phyloP scores from a whole-genome alignment of 2,329 filamentous ascomycete species.

The Clonostachys sp. region DNA sequence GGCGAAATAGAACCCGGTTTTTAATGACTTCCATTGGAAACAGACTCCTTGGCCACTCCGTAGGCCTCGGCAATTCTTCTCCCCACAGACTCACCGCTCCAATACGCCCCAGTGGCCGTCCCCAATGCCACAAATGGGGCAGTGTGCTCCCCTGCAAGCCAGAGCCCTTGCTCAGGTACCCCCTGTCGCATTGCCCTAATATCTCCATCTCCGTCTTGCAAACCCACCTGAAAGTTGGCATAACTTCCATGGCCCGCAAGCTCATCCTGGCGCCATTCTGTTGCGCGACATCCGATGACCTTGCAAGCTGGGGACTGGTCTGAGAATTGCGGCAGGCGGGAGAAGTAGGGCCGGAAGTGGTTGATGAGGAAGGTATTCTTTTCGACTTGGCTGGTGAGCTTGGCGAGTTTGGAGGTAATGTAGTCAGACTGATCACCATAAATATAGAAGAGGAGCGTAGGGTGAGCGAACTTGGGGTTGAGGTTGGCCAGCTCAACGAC shows the following conservation, averaged over 20 bases:
- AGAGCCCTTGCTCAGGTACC: conserved; percentile 63
- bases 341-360: conserved; percentile 77
- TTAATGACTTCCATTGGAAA: neutral
- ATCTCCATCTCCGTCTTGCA: conserved; percentile 66
- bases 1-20: neutral
- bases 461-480: conserved; percentile 54
- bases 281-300: conserved; percentile 62
- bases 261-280: conserved; percentile 74
- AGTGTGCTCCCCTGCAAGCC: conserved; percentile 89
- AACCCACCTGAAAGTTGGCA: conserved; percentile 75
- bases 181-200: conserved; percentile 61
- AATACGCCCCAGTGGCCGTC: conserved; percentile 86
- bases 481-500: conserved; percentile 72
- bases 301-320: conserved; percentile 47
- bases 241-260: conserved; percentile 81
- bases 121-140: conserved; percentile 85
- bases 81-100: conserved; percentile 79
- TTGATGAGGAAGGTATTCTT: conserved; percentile 50
- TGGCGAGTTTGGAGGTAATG: conserved; percentile 40
- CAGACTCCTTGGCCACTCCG: conserved; percentile 14
- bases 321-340: conserved; percentile 65
- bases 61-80: conserved; percentile 57
- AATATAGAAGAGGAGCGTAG: conserved; percentile 82
- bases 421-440: conserved; percentile 58
- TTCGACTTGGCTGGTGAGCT: conserved; percentile 34